Percentiles rank a stretch among this genome's conserved stretches.
Evolutionary conservation across 2,329 filamentous ascomycete genomes (phyloP).

Genomic region (Proliferodiscus dingleyae): DNA sequence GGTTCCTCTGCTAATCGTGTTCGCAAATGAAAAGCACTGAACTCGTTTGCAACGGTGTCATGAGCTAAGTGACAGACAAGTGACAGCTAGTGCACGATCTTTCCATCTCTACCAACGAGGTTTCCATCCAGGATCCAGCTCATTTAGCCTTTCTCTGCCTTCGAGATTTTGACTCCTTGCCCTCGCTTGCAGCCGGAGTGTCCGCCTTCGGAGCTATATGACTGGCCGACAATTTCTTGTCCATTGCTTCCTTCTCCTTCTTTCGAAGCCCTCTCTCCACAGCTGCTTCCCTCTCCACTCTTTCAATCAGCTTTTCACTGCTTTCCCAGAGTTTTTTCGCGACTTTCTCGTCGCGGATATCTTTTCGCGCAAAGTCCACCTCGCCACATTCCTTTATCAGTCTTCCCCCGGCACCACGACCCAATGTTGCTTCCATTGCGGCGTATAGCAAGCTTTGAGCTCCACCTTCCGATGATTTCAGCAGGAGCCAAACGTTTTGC

Average conservation of each 20-base stretch:
- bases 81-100: background rate
- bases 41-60: no score
- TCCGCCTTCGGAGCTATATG: conserved; percentile 26
- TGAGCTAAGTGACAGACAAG: no score
- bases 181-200: conserved; percentile 30
- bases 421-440: conserved; percentile 73
- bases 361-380: conserved; percentile 63
- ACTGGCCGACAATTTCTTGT: conserved; percentile 22
- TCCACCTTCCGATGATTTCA: conserved; percentile 80
- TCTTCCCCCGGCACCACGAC: conserved; percentile 59
- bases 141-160: conserved; percentile 26
- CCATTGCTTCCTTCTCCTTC: conserved; percentile 35
- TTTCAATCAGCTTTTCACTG: conserved; percentile 78
- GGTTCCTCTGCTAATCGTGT: no score
- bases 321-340: conserved; percentile 88
- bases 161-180: conserved; percentile 26
- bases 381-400: conserved; percentile 86
- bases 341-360: conserved; percentile 71
- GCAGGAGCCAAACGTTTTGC: conserved; percentile 76
- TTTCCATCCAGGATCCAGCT: conserved; percentile 4
- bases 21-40: no score
- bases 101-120: background rate
- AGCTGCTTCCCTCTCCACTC: conserved; percentile 74
- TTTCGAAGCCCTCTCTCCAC: conserved; percentile 38
- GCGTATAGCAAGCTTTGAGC: conserved; percentile 84